Evolutionary conservation across 176 grass and related monocot genomes (phyloP).

Genomic region (Puccinellia tenuiflora): DNA sequence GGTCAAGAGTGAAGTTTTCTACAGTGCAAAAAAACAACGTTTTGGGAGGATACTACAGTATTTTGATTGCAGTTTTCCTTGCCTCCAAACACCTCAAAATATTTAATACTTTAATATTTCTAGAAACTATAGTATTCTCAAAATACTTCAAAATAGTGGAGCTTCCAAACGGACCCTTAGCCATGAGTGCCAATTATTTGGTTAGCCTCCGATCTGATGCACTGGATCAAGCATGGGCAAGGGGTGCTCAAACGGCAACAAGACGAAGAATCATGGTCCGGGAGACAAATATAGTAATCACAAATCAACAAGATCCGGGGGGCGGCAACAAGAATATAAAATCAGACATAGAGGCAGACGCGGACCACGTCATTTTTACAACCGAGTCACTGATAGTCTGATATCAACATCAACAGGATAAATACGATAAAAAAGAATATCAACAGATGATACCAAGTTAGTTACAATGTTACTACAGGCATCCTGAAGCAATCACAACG

Average conservation of each 20-base stretch:
- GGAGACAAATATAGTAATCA: neutral
- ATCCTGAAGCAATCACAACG: neutral
- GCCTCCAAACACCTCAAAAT: no score
- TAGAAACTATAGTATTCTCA: no score
- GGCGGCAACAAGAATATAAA: neutral
- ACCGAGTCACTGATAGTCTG: neutral
- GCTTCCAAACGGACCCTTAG: no score
- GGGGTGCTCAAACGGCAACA: neutral
- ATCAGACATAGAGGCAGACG: neutral
- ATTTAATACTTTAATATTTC: no score
- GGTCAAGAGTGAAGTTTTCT: no score
- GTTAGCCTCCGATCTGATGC: neutral
- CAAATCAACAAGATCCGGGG: neutral
- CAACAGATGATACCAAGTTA: neutral
- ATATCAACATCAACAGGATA: neutral
- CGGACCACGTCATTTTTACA: neutral
- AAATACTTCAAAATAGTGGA: neutral
- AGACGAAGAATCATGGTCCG: neutral
- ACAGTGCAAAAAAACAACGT: no score
- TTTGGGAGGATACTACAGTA: no score
- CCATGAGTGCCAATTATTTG: no score
- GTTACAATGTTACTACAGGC: neutral
- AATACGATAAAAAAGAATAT: neutral
- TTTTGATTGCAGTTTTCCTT: no score
- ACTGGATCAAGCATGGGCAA: neutral